Evolutionary conservation across 106 monocot genomes (phyloP).

Genomic region (Triglochin maritima): DNA sequence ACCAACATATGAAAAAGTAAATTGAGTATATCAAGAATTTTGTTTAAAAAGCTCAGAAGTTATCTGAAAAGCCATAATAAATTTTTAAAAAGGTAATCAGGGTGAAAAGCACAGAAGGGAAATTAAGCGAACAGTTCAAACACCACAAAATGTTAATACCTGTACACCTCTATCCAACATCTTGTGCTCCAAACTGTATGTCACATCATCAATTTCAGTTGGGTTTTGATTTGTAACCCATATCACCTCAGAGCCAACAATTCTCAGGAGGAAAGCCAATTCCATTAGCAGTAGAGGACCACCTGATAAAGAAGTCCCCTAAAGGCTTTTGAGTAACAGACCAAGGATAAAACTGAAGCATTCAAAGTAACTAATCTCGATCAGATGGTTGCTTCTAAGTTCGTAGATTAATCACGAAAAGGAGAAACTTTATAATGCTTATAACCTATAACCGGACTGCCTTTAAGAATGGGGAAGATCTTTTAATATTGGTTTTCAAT

Average conservation of each 20-base stretch:
- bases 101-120: not conserved
- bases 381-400: not conserved
- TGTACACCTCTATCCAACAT: constrained; percentile 68
- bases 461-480: too few species aligned
- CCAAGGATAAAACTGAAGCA: not conserved
- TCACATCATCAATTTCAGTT: constrained; percentile 37
- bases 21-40: too few species aligned
- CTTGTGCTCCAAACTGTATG: constrained; percentile 63
- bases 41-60: too few species aligned
- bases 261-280: constrained; percentile 82
- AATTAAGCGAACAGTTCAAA: not conserved
- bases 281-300: constrained; percentile 95
- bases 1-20: too few species aligned
- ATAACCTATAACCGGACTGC: too few species aligned
- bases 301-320: constrained; percentile 26
- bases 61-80: too few species aligned
- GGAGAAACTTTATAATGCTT: too few species aligned
- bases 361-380: not conserved
- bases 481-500: too few species aligned
- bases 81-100: not conserved
- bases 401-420: too few species aligned
- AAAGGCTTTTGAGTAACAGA: not conserved
- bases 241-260: constrained; percentile 46
- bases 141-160: constrained; percentile 25
- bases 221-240: constrained; percentile 81